phyloP scores from a whole-genome alignment of 2,329 filamentous ascomycete genomes.

The Neopestalotiopsis sp. region DNA sequence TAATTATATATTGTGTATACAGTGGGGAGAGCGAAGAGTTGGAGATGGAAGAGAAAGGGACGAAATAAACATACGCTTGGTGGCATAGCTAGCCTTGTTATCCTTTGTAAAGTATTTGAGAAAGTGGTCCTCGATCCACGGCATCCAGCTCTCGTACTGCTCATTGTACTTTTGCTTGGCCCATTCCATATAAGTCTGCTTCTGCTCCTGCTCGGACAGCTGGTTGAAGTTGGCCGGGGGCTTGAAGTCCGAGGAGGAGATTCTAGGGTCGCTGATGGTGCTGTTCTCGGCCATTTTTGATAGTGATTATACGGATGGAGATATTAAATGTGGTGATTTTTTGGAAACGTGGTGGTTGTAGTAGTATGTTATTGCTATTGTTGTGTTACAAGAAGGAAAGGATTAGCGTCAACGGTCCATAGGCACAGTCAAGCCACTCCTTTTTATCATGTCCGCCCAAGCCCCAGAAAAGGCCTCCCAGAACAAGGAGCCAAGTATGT shows the following conservation, averaged over 20 bases:
- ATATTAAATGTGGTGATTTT: not conserved
- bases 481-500: not conserved
- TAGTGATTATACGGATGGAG: not conserved
- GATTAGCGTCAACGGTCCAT: not conserved
- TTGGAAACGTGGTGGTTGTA: not conserved
- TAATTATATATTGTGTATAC: not conserved
- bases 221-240: slow-evolving; percentile 18
- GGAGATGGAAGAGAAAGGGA: not conserved
- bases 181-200: slow-evolving; percentile 54
- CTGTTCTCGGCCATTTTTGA: slow-evolving; percentile 10
- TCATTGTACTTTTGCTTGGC: slow-evolving; percentile 68
- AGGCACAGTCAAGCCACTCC: slow-evolving; percentile 1
- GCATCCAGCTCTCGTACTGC: slow-evolving; percentile 77
- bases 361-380: not conserved
- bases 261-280: not conserved
- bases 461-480: not conserved
- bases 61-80: slow-evolving; percentile 60
- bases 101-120: slow-evolving; percentile 76
- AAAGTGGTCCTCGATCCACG: slow-evolving; percentile 77
- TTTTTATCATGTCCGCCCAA: not conserved
- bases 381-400: not conserved
- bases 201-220: slow-evolving; percentile 19
- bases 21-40: too few relatives aligned
- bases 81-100: slow-evolving; percentile 75
- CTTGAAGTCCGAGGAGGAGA: slow-evolving; percentile 18